Base-by-base conservation (phyloP, 257 asterid species). In the Datura wrightii region DNA sequence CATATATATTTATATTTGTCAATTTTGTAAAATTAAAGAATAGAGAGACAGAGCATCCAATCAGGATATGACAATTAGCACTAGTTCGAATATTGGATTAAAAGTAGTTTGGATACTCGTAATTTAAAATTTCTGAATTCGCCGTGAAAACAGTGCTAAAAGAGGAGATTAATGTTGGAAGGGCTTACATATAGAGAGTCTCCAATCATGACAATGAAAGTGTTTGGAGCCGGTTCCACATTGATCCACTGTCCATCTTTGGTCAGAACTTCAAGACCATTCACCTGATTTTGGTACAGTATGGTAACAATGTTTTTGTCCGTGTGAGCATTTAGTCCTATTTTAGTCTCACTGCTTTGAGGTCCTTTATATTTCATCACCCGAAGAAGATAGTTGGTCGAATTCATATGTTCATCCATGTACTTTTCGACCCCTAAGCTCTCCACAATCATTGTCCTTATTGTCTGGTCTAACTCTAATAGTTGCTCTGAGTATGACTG, bases 341-440 rank as follows among this genome's bases (percentile, higher is more conserved):
- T 36, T 83, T 90, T 65, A 3, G 86, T 58, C n/a, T 90, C 90
- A 0, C 9, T 63, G 62, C 81, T 85, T 82, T 84, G 82, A 0
- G 95, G 94, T 31, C 55, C 90, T 13, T 90, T 92, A 9, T 93
- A 92, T 79, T 92, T 92, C 86, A 90, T 88, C 42, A 93, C 86
- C 16, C 93, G 84, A 42, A 88, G 85, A 4, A 91, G 90, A 55
- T 91, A 90, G 44, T 88, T 65, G 2, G 94, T 87, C 6, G 92
- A 90, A 34, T 82, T 86, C 85, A 90, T 56, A 86, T 92, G 94
- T n/a, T 93, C 94, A 1, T 89, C 90, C 89, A 88, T 85, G 83
- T 89, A 89, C 4, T 89, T 89, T 19, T 89, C 86, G 0, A 89
- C 84, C 2, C 90, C 91, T 37, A 92, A 80, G 69, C 90, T 88